These are phyloP conservation scores for Globisporangium emineosum DNA, from an alignment of 352 stramenopile genomes.

Conservation along the genomic window DNA sequence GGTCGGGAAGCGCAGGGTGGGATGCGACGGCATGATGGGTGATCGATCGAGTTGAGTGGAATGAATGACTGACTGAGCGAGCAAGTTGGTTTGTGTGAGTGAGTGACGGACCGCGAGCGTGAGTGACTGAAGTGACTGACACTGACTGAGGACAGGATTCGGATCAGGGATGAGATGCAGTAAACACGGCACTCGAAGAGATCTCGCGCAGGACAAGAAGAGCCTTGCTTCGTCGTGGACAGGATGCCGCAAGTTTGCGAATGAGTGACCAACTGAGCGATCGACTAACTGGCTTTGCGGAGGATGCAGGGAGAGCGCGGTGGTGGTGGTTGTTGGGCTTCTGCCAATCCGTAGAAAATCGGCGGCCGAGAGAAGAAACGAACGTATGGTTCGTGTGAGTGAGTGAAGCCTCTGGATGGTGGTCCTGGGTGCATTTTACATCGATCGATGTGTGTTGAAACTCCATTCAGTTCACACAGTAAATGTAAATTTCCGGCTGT, in stretches of 20 bases:
- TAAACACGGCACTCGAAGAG: neutral
- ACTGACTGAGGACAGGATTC: neutral
- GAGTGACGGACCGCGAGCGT: too few species aligned
- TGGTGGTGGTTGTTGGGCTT: neutral
- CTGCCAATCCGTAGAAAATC: neutral
- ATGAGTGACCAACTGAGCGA: neutral
- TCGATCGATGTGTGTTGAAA: neutral
- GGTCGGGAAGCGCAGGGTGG: slow-evolving; percentile 14
- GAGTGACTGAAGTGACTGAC: neutral
- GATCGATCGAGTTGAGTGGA: neutral
- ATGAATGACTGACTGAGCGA: neutral
- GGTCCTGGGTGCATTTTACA: neutral
- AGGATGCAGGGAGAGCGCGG: neutral
- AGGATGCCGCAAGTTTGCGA: neutral
- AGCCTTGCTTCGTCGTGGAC: neutral
- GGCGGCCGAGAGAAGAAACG: neutral
- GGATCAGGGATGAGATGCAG: neutral
- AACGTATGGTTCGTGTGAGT: too few species aligned
- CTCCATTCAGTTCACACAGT: neutral
- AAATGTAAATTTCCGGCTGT: neutral
- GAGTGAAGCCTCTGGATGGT: neutral
- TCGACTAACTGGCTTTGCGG: neutral
- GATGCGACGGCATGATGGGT: slow-evolving; percentile 19
- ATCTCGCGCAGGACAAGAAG: neutral
- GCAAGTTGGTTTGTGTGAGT: neutral